phyloP scores from a whole-genome alignment of 2,329 filamentous ascomycete species.

The Madurella fahalii region DNA sequence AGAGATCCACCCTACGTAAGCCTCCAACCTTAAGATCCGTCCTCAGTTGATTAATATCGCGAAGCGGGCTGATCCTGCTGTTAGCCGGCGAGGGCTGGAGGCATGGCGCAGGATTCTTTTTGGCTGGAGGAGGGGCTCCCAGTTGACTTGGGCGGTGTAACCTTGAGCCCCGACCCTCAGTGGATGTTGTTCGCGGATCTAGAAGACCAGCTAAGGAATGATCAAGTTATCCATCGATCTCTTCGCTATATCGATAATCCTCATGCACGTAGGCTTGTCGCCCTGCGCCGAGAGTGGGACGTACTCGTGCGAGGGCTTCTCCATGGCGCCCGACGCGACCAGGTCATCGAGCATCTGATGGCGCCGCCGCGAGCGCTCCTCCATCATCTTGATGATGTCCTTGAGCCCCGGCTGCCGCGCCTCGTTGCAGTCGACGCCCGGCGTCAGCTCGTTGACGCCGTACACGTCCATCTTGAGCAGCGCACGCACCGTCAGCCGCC shows the following conservation, averaged over 20 bases:
- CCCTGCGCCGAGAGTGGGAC: constrained; percentile 30
- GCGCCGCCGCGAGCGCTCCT: constrained; percentile 45
- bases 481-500: constrained; percentile 51
- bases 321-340: constrained; percentile 35
- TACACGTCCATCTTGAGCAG: constrained; percentile 56
- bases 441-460: constrained; percentile 37
- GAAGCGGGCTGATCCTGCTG: too few relatives aligned
- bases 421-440: not conserved
- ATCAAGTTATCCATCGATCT: constrained; percentile 50
- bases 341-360: constrained; percentile 49
- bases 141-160: too few relatives aligned
- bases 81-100: too few relatives aligned
- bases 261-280: constrained; percentile 44
- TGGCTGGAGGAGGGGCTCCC: too few relatives aligned
- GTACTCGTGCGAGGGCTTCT: constrained; percentile 19
- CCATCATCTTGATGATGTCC: constrained; percentile 51
- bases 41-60: too few relatives aligned
- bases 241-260: constrained; percentile 52
- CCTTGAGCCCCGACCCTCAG: too few relatives aligned
- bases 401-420: constrained; percentile 46
- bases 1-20: too few relatives aligned
- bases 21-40: too few relatives aligned
- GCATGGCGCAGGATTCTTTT: too few relatives aligned
- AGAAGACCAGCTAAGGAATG: constrained; percentile 40
- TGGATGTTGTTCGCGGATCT: too few relatives aligned